Evolutionary conservation across 2,329 filamentous ascomycete genomes (phyloP), one percentile per base, ranked within the genome.

Genomic region (Alternaria burnsii): DNA sequence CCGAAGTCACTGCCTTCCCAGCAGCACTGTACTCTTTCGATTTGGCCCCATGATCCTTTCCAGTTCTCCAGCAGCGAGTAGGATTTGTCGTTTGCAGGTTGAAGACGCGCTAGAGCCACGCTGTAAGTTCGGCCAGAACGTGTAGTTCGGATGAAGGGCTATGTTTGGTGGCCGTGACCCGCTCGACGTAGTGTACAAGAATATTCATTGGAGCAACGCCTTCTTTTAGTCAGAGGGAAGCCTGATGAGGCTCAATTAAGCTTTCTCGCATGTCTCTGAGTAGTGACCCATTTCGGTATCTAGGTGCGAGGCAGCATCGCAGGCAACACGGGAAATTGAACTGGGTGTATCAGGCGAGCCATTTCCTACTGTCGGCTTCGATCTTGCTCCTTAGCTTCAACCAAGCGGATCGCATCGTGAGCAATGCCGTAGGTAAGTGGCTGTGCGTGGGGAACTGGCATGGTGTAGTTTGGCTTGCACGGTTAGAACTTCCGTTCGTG

Each of bases 191-290:
- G 53, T 28, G 22, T 46, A 38, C 36, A 30, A 47, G 36, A 40
- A 34, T 20, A 12, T 12, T 53, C n/a, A 59, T 66, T 66, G 65
- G 54, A 51, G 47, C 42, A 43, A 53, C 38, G 26, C n/a, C 42
- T 10, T 48, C 38, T 41, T 51, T 46, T 57, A 61, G 59, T 56
- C 34, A 55, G 61, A 58, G 26, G 58, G 50, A 24, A 46, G 63
- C 59, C 58, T 59, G 55, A 57, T 40, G 63, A 66, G 62, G 64
- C 59, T 67, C 58, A 60, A 67, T 55, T 46, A 61, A 67, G 53
- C 66, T 59, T 60, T 50, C 26, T 55, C 51, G 58, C 58, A 42
- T 24, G 59, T 61, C 51, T 34, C 42, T 51, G 18, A 51, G 28
- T 32, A 57, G 52, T 63, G 47, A 22, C 62, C 62, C 18, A 30